Conservation (phyloP, 345 rosid species). For the Aquilaria yunnanensis region DNA sequence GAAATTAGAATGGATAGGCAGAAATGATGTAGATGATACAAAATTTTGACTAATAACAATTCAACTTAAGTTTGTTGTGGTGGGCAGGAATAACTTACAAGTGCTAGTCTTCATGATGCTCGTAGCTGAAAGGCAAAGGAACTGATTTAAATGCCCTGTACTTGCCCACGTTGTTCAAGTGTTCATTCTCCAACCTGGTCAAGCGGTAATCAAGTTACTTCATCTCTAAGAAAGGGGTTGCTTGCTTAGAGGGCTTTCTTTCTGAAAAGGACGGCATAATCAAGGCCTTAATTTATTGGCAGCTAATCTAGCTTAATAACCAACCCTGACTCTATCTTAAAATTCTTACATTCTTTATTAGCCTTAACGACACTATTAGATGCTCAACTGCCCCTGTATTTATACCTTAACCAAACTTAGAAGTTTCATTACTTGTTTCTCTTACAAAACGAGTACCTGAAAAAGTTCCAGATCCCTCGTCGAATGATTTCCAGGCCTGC, state of each 20-base stretch:
- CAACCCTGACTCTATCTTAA: not conserved
- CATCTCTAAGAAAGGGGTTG: not conserved
- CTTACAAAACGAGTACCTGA: slow-evolving; percentile 40
- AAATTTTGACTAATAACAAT: too few species aligned
- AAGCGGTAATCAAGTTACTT: slow-evolving; percentile 2
- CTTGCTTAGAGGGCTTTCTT: not conserved
- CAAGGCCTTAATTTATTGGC: too few species aligned
- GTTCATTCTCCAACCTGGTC: slow-evolving; percentile 82
- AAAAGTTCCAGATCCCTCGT: slow-evolving; percentile 84
- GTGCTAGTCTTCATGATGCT: slow-evolving; percentile 17
- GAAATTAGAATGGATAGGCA: too few species aligned
- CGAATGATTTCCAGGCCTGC: slow-evolving; percentile 70
- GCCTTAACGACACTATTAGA: not conserved
- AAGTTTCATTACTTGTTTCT: not conserved
- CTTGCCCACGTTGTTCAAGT: slow-evolving; percentile 76
- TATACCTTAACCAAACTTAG: not conserved
- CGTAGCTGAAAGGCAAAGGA: slow-evolving; percentile 58
- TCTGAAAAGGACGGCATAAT: too few species aligned
- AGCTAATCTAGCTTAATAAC: too few species aligned
- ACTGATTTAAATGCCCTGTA: slow-evolving; percentile 76
- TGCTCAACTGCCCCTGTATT: not conserved
- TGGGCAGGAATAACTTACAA: too few species aligned
- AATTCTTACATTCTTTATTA: not conserved
- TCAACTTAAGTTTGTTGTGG: too few species aligned
- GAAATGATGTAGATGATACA: too few species aligned